Evolutionary conservation across 257 asterid species (phyloP).

Genomic region (Striga asiatica): DNA sequence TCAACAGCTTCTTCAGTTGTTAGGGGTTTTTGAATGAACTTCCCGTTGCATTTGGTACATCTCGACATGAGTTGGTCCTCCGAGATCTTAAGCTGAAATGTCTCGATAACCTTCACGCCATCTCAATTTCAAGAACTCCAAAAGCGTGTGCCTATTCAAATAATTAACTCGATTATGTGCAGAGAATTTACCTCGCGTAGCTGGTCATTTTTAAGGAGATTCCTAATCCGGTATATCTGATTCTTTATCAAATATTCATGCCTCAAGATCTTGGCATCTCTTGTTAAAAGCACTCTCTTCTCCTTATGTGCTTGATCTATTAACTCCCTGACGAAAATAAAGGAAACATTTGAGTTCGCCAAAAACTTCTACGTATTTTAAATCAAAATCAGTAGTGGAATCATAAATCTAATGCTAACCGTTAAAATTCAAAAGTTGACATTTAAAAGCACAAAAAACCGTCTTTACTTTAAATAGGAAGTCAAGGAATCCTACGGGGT

Average conservation of each 20-base stretch:
- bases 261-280: constrained; percentile 80
- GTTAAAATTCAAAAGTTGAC: background rate
- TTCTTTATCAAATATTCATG: constrained; percentile 64
- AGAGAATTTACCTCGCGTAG: constrained; percentile 60
- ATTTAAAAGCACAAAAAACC: background rate
- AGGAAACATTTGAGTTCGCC: background rate
- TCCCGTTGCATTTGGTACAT: constrained; percentile 87
- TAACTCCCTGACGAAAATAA: constrained; percentile 45
- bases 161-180: background rate
- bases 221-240: constrained; percentile 71
- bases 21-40: constrained; percentile 83
- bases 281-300: constrained; percentile 76
- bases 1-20: constrained; percentile 86
- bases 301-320: constrained; percentile 72
- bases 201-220: constrained; percentile 72
- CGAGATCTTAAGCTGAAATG: constrained; percentile 54
- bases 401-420: background rate
- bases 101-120: constrained; percentile 65
- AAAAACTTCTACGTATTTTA: no score
- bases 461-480: no score
- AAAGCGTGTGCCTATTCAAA: background rate
- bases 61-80: constrained; percentile 86
- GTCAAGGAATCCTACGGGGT: no score
- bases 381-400: background rate
- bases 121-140: constrained; percentile 2